Conservation (phyloP, 768 basidiomycete genomes). For the Coprinellus aureogranulatus region DNA sequence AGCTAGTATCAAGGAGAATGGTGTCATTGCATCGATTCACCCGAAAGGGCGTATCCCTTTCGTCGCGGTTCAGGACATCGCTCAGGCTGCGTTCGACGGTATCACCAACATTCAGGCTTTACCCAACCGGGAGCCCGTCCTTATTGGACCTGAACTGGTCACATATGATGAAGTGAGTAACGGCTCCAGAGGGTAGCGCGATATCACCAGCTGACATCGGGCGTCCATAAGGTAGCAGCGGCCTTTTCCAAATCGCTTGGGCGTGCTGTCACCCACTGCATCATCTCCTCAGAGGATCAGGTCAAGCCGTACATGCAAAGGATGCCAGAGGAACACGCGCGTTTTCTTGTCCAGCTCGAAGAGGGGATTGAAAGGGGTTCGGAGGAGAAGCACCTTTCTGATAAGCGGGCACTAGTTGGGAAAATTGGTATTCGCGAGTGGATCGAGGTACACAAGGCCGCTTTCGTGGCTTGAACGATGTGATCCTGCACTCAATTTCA, state of each 20-base stretch:
- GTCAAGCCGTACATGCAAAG: constrained; percentile 7
- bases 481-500: no score
- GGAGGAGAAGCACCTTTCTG: constrained; percentile 16
- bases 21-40: no score
- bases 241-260: constrained; percentile 20
- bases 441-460: no score
- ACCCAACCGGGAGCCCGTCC: constrained; percentile 12
- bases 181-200: no score
- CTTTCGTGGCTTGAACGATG: no score
- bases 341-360: constrained; percentile 17
- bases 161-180: constrained; percentile 27
- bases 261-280: constrained; percentile 18
- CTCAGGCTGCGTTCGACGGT: no score
- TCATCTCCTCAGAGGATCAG: constrained; percentile 10
- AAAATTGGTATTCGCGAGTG: constrained; percentile 21
- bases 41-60: no score
- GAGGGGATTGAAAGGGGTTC: constrained; percentile 17
- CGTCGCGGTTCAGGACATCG: no score
- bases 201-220: no score
- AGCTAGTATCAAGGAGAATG: neutral
- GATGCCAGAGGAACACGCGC: constrained; percentile 19
- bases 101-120: constrained; percentile 8
- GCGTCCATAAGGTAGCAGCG: no score
- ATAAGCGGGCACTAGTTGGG: constrained; percentile 23
- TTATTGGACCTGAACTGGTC: constrained; percentile 28